Base-by-base conservation (phyloP, 192 early-diverging fungal species). In the Coemansia sp. region DNA sequence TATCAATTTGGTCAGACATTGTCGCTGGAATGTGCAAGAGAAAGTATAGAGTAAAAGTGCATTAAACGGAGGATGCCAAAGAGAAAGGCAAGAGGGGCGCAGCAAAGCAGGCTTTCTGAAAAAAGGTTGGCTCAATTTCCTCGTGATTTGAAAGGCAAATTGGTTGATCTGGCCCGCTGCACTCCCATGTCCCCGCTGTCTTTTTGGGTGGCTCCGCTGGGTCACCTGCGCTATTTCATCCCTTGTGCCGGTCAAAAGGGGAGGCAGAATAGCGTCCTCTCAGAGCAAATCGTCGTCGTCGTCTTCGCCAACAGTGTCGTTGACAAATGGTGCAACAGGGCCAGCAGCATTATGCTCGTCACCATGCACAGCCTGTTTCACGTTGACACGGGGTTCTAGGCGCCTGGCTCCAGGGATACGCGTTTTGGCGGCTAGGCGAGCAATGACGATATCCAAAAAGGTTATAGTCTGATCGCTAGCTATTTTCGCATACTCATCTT, bases 271-370 rank as follows among this genome's bases (percentile, higher is more conserved):
- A 51, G 48, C 26, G 48, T 14, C 24, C 3, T 11, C 5, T 51
- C 24, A 78, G 0, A 78, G 70, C 48, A 78, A 28, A 31, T 73
- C 76, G 13, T 71, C 76, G 43, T 78, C 76, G 20, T 70, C 70
- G 14, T 73, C 70, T 1, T 50, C 56, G 3, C 39, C 64, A 18
- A n/a, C 51, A 39, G 46, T 62, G 6, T 51, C 43, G 60, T 16
- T 20, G 34, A 38, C 58, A 18, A 11, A 16, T 37, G 36, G 38
- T 14, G 45, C 26, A 45, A 50, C 33, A 21, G 59, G 34, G n/a
- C 57, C 18, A 46, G 11, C 24, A 8, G 40, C 45, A 28, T 51
- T 51, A 23, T 51, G 48, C 11, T 51, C 48, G 11, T 23, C 48
- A n/a, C 20, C 24, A 10, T 51, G 11, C 24, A 3, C 13, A 10